These are phyloP conservation scores for Ascochyta rabiei DNA, from an alignment of 2,329 filamentous ascomycete species.

Conservation along the genomic window DNA sequence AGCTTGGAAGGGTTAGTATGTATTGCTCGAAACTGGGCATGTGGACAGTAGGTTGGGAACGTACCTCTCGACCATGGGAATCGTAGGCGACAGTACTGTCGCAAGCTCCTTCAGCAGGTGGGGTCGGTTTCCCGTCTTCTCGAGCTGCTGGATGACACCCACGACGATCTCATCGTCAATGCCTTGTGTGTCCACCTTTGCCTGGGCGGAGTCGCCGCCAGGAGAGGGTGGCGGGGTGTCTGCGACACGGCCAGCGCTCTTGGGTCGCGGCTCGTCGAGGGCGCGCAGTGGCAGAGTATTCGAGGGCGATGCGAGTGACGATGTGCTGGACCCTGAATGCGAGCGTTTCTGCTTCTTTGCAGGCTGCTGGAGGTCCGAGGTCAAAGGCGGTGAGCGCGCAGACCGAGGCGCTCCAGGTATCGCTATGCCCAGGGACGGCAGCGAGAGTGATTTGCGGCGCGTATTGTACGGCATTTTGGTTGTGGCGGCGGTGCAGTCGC, in stretches of 20 bases:
- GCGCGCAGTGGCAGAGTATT: constrained; percentile 52
- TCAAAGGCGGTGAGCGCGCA: constrained; percentile 60
- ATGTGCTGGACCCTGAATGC: constrained; percentile 60
- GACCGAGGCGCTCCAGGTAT: constrained; percentile 63
- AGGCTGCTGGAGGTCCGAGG: constrained; percentile 62
- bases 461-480: constrained; percentile 91
- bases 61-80: constrained; percentile 90
- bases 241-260: constrained; percentile 53
- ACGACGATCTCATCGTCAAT: constrained; percentile 97
- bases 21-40: constrained; percentile 30
- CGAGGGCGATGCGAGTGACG: constrained; percentile 52
- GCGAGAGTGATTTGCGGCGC: constrained; percentile 90
- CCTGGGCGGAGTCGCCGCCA: constrained; percentile 53
- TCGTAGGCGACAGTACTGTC: constrained; percentile 73
- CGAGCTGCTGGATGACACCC: constrained; percentile 83
- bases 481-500: constrained; percentile 6
- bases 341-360: constrained; percentile 75
- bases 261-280: constrained; percentile 53
- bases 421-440: constrained; percentile 91
- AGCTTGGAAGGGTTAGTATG: constrained; percentile 63
- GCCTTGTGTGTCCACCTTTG: constrained; percentile 75
- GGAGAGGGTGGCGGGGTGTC: constrained; percentile 84
- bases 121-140: constrained; percentile 88
- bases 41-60: constrained; percentile 50
- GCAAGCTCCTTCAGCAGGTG: constrained; percentile 95